Evolutionary conservation across 352 stramenopile genomes (phyloP).

Genomic region (Sclerospora graminicola): DNA sequence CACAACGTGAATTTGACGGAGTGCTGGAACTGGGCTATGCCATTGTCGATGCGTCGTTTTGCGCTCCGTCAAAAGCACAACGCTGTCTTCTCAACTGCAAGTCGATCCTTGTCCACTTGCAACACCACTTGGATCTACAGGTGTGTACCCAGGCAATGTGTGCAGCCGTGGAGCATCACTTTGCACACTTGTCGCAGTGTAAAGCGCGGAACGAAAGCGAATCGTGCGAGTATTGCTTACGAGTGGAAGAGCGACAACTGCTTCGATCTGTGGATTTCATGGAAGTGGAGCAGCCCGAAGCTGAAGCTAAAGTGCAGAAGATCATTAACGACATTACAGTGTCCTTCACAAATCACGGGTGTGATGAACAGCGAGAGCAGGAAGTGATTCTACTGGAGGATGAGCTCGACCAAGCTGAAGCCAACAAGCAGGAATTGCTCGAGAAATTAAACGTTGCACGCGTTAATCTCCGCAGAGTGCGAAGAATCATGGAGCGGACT

Average conservation of each 20-base stretch:
- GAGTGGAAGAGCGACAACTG: conserved; percentile 37
- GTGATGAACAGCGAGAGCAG: conserved; percentile 25
- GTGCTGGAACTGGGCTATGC: conserved; percentile 34
- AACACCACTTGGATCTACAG: conserved; percentile 47
- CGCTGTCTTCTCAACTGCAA: conserved; percentile 45
- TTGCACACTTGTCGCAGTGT: conserved; percentile 44
- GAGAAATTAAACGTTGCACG: conserved; percentile 27
- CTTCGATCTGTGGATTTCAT: conserved; percentile 36
- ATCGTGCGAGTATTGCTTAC: conserved; percentile 48
- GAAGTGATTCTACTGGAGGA: conserved; percentile 42
- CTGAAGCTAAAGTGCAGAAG: conserved; percentile 40
- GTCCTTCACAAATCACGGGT: conserved; percentile 29
- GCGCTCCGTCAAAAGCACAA: conserved; percentile 31
- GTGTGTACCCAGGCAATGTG: conserved; percentile 48
- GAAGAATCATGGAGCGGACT: conserved; percentile 24
- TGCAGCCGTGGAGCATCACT: conserved; percentile 44
- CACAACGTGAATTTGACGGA: conserved; percentile 26
- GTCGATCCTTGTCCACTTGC: conserved; percentile 40
- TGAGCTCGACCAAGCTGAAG: conserved; percentile 44
- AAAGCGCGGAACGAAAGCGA: conserved; percentile 18
- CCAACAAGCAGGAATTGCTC: conserved; percentile 35
- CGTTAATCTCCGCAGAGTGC: conserved; percentile 24
- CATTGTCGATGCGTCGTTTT: conserved; percentile 59
- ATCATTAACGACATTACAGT: conserved; percentile 38
- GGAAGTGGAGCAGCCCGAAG: conserved; percentile 36